Base-by-base conservation (phyloP, 1,284 basidiomycete genomes). In the Naganishia cerealis region DNA sequence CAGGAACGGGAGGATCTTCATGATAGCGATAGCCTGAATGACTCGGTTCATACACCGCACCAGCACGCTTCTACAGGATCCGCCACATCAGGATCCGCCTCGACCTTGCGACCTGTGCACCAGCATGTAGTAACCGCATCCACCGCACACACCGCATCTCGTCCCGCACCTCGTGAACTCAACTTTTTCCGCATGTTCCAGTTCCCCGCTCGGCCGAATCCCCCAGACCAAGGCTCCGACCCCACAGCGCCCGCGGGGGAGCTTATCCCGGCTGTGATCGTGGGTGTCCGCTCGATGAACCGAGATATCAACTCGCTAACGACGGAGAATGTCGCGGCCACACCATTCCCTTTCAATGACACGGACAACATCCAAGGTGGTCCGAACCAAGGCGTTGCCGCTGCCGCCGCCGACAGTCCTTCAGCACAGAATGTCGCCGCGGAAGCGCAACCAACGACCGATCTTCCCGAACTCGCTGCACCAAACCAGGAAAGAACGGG, bases 121-220 rank as follows among this genome's bases (percentile, higher is more conserved):
- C 29, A 67, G 21, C n/a, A 42, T 9, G 4, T 57, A 16, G n/a
- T 16, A 36, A 24, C 26, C 42, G 24, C 54, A 12, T n/a, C 58
- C 39, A 24, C 24, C 12, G 21, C n/a, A n/a, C n/a, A n/a, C n/a
- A n/a, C 52, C 18, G 75, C 38, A 73, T 78, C 13, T 71, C 72
- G 0, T 74, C 74, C 8, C 75, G 75, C 13, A 48, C 75, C 77
- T 0, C 72, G 77, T 15, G 72, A 75, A n/a, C 74, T 80, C 62
- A 80, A 79, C 72, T 79, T 80, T 66, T 80, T 80, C 78, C 74
- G 79, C n/a, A 78, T 78, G 8, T 78, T 79, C 63, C 69, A 78
- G 18, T 80, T 80, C 71, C 77, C 79, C 8, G 72, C 78, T 4
- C 67, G 71, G n/a, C 18, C 70, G 13, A 54, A 68, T 36, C 55